Base-by-base conservation (phyloP, 2,329 filamentous ascomycete genomes). In the Thermomyces lanuginosus region DNA sequence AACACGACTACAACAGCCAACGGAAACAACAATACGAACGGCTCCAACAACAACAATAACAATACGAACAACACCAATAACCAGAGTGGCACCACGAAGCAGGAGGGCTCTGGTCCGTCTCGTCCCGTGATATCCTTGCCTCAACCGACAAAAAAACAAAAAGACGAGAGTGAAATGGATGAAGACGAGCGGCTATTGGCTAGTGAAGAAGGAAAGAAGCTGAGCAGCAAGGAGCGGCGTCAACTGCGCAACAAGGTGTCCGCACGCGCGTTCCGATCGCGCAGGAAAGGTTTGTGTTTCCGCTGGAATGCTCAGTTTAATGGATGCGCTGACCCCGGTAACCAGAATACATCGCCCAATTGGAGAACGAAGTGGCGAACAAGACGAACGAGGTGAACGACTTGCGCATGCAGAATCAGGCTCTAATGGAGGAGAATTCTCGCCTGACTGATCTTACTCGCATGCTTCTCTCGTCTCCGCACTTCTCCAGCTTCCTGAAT, bases 221-320 rank as follows among this genome's bases (percentile, higher is more conserved):
- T 98, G n/a, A 89, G 76, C 56, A 92, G 82, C 64, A 95, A 95
- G 61, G 84, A 95, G 58, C 76, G 89, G 34, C 76, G 89, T 40
- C 89, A 95, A 56, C 68, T 98, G n/a, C 73, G 89, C 37, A 98
- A 98, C 69, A 98, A 98, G 60, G 89, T 98, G 4, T 98, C 89
- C 21, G 89, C 89, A 36, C 81, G 89, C 41, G 86, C 86, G 27
- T 98, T 98, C 72, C 78, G 89, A 30, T 93, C 84, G n/a, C 69
- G 89, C 43, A 77, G 89, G 66, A 98, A 98, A 67, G 86, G 86
- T 93, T 73, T 64, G 67, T 47, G 37, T 14, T 20, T 13, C 22
- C 14, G 2, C 9, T 19, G 13, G 14, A 14, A 13, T 21, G 16
- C 11, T 24, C 29, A 20, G 19, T 32, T 28, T 22, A 24, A 14